phyloP scores from a whole-genome alignment of 1,284 basidiomycete species.

The Ustilago tritici region DNA sequence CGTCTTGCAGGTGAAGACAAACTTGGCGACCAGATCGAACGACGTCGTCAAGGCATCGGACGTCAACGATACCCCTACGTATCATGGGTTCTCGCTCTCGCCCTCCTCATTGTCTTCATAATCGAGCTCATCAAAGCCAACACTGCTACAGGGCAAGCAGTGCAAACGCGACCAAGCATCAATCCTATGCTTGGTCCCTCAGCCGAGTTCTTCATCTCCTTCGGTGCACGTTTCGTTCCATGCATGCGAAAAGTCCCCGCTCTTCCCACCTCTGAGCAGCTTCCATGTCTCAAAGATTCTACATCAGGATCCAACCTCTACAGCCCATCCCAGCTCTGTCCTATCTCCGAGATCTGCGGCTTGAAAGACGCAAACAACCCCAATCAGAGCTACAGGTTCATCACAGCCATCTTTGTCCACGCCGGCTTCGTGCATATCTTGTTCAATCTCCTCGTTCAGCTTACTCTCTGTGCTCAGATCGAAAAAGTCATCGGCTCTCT shows the following conservation, averaged over 20 bases:
- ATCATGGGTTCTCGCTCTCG: conserved; percentile 72
- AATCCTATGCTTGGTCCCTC: conserved; percentile 95
- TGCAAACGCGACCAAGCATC: conserved; percentile 76
- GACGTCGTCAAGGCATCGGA: conserved; percentile 79
- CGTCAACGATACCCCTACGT: conserved; percentile 82
- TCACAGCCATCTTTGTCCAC: conserved; percentile 78
- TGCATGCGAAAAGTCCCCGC: conserved; percentile 79
- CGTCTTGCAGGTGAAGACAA: conserved; percentile 38
- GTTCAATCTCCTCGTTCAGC: conserved; percentile 89
- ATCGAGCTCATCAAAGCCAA: conserved; percentile 66
- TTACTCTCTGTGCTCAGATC: conserved; percentile 82
- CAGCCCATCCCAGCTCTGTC: conserved; percentile 74
- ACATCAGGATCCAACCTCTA: conserved; percentile 68
- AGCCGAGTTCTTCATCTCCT: conserved; percentile 82
- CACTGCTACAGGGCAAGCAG: conserved; percentile 64
- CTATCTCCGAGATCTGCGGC: conserved; percentile 85
- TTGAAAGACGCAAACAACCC: conserved; percentile 77
- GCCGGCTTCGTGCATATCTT: conserved; percentile 86
- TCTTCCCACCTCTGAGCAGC: conserved; percentile 72
- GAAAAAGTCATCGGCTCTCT: conserved; percentile 75
- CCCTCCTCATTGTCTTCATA: conserved; percentile 75
- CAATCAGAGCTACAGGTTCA: conserved; percentile 86
- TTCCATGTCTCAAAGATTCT: conserved; percentile 75
- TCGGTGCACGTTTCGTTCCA: conserved; percentile 88
- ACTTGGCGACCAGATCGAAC: conserved; percentile 64